Evolutionary conservation across 2,329 filamentous ascomycete genomes (phyloP).

Genomic region (Epichloe amarillans): DNA sequence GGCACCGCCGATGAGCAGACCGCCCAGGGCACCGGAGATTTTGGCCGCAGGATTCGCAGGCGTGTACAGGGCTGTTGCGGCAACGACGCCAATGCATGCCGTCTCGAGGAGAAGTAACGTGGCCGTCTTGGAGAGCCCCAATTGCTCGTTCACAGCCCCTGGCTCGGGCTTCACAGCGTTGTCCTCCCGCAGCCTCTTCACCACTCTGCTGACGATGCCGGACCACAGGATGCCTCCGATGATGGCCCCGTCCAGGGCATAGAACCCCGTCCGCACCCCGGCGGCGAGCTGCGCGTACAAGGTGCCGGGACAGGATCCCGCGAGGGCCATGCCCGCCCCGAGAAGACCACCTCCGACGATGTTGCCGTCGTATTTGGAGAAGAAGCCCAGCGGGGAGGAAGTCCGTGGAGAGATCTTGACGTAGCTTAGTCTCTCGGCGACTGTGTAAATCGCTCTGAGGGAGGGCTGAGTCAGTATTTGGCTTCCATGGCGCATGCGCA

Average conservation of each 20-base stretch:
- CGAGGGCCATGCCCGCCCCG: constrained; percentile 52
- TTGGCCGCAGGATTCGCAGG: constrained; percentile 17
- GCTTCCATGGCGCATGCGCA: no score
- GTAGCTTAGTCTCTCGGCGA: constrained; percentile 30
- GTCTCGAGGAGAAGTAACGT: constrained; percentile 30
- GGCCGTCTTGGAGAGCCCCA: constrained; percentile 25
- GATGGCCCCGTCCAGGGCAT: constrained; percentile 39
- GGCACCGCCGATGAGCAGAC: constrained; percentile 42
- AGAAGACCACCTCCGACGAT: constrained; percentile 48
- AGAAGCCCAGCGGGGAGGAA: constrained; percentile 38
- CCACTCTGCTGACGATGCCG: constrained; percentile 24
- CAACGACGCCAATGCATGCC: constrained; percentile 27
- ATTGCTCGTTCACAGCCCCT: constrained; percentile 24
- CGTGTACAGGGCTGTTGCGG: constrained; percentile 20
- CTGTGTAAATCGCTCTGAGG: constrained; percentile 30
- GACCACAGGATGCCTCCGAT: constrained; percentile 42
- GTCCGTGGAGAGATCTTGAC: constrained; percentile 32
- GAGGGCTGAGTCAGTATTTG: background rate
- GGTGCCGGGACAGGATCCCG: constrained; percentile 53
- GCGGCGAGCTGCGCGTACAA: constrained; percentile 46
- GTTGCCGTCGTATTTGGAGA: constrained; percentile 48
- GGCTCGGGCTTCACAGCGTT: constrained; percentile 14
- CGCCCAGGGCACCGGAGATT: constrained; percentile 37
- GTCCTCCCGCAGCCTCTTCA: constrained; percentile 17
- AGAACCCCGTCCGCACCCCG: constrained; percentile 36